These are phyloP conservation scores for Heliamphora pulchella DNA, from an alignment of 179 eudicot species.

Conservation along the genomic window DNA sequence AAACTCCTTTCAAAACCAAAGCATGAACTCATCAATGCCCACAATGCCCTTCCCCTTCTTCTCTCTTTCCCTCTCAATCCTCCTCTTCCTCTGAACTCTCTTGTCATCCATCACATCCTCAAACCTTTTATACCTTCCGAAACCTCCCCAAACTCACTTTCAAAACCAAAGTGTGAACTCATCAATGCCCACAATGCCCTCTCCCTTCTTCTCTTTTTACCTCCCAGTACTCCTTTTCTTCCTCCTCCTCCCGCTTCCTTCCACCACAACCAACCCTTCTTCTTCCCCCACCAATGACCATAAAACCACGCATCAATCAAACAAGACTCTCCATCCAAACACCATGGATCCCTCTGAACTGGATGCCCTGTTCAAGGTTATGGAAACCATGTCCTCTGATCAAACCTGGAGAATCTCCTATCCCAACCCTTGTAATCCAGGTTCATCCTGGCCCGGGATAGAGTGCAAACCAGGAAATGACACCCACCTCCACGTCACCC, in stretches of 20 bases:
- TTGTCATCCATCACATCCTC: too few species aligned
- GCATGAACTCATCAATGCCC: too few species aligned
- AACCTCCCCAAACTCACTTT: conserved; percentile 1
- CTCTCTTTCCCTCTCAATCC: too few species aligned
- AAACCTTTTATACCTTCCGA: background rate
- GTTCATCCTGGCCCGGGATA: conserved; percentile 60
- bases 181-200: conserved; percentile 21
- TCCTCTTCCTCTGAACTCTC: too few species aligned
- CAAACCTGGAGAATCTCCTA: conserved; percentile 43
- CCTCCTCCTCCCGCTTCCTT: conserved; percentile 20
- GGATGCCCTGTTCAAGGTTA: conserved; percentile 48
- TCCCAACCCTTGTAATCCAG: conserved; percentile 61
- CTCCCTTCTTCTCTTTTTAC: conserved; percentile 15
- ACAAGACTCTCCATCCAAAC: conserved; percentile 20
- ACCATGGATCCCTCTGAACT: conserved; percentile 53
- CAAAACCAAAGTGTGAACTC: too few species aligned
- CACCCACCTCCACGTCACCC: conserved; percentile 46
- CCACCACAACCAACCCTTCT: conserved; percentile 11
- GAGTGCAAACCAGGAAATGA: conserved; percentile 56
- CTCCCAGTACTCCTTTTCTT: conserved; percentile 23
- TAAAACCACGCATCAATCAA: background rate
- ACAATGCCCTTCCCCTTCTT: too few species aligned
- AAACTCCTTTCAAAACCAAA: too few species aligned
- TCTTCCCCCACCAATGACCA: conserved; percentile 21
- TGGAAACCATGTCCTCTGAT: conserved; percentile 62